Evolutionary conservation across 352 stramenopile genomes (phyloP), one percentile per base, ranked within the genome.

Genomic region (Phytophthora colocasiae): DNA sequence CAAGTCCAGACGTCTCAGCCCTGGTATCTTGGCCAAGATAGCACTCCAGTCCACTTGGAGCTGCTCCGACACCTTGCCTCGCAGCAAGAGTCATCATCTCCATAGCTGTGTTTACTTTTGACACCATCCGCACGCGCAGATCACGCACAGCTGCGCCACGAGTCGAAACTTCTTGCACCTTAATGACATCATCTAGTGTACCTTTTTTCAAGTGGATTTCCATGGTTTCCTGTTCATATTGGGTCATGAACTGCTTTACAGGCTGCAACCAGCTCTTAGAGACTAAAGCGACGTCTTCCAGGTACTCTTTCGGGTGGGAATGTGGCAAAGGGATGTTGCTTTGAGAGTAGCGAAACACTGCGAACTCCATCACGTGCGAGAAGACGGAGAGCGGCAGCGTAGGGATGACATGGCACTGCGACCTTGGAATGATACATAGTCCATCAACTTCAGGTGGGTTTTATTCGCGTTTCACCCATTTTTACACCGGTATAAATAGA

Each of bases 1-100:
- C 40, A 74, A 38, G 24, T 75, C 59, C 39, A 78, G 44, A 0
- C 65, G 59, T n/a, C 22, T 31, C 3, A 72, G 59, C 0, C 48
- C 22, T 6, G 55, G 52, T 44, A 58, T 29, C 12, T 46, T 51
- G 7, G 19, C 17, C 12, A 69, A 41, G 7, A 72, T 1, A 10
- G 27, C 38, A 22, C 61, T 22, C 59, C 65, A 78, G 14, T 63
- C 63, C 22, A 77, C 53, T 12, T 52, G 11, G 1, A 55, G 19
- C 3, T 55, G n/a, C 47, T 80, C 60, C 7, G 26, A 52, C 31
- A 27, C 12, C 12, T 43, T 53, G 12, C 34, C 44, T n/a, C 39
- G 1, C 9, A 56, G 7, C 14, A 38, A 40, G 9, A 17, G 7
- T 55, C 4, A 6, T 19, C 17, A 8, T 11, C 6, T 39, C 54